A percentile compares a stretch with the other conserved stretches of the same genome.
Conservation (phyloP, 768 basidiomycete species). For the Galerina marginata region DNA sequence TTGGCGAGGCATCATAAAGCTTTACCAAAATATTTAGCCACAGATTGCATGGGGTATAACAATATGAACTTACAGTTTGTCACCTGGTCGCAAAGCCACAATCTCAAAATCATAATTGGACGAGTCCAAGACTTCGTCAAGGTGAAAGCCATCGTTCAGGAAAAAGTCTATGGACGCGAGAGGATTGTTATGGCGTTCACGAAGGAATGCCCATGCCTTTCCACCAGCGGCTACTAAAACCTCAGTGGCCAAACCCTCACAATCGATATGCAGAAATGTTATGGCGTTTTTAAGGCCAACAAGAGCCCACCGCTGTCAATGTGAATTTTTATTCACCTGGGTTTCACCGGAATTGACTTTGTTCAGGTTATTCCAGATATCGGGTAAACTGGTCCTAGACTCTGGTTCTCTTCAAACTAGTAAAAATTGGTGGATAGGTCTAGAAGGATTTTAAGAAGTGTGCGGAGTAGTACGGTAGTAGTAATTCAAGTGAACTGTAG, state of each 20-base stretch:
- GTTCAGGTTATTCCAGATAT: too few relatives aligned
- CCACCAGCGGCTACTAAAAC: neutral
- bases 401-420: too few relatives aligned
- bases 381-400: too few relatives aligned
- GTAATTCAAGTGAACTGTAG: too few relatives aligned
- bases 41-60: neutral
- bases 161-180: neutral
- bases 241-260: conserved; percentile 1
- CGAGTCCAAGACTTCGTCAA: neutral
- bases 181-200: neutral
- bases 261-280: conserved; percentile 13
- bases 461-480: too few relatives aligned
- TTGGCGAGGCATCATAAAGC: conserved; percentile 14
- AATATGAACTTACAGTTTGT: conserved; percentile 11
- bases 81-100: conserved; percentile 7
- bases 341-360: too few relatives aligned
- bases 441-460: too few relatives aligned
- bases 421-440: too few relatives aligned
- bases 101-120: conserved; percentile 16
- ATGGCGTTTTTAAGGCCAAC: conserved; percentile 3
- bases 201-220: conserved; percentile 8
- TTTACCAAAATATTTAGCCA: neutral
- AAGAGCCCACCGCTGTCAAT: neutral
- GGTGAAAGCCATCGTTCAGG: conserved; percentile 7
- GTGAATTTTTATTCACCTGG: too few relatives aligned